Evolutionary conservation across 1,139 yeast species (phyloP), one percentile per base, ranked within the genome.

Genomic region (Debaryomyces sp.): DNA sequence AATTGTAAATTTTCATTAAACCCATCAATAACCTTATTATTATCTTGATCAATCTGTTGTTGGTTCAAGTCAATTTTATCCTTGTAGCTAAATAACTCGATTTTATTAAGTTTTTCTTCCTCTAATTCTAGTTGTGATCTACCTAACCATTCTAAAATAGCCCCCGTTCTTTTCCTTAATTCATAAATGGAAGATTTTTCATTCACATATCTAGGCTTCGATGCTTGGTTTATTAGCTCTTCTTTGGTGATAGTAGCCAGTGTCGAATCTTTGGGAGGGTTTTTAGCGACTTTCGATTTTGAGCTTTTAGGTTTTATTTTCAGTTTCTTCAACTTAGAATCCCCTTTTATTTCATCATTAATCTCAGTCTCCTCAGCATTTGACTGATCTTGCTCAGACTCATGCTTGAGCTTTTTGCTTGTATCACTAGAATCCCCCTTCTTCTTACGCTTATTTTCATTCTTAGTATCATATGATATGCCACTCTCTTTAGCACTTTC

Each of bases 131-230:
- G 67, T 63, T 90, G 96, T 2, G 96, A 87, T 43, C 96, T 76
- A 7, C 90, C 90, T 27, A 92, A 78, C 78, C 92, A 94, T 68
- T 94, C 98, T 59, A 92, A 73, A 17, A 94, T 91, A 3, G 97
- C 96, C 5, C 92, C 88, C 0, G 91, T 89, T 49, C 99, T 78
- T 61, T 90, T 85, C 48, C 92, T 82, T 84, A 92, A 84, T 63
- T 92, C 99, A 55, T 81, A 80, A 50, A 91, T 69, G 2, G 91
- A 79, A 2, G 89, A 81, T 48, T 89, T 80, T 10, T 85, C 83
- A 50, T 86, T 86, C 6, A 96, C 97, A 48, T 83, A 75, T 46
- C 96, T 79, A n/a, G 98, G 97, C 57, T 84, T 87, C 41, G 91
- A 86, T 5, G 91, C 85, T 61, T 84, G 88, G 53, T 78, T 82